Evolutionary conservation across 768 basidiomycete species (phyloP).

Genomic region (Trametes sanguinea): DNA sequence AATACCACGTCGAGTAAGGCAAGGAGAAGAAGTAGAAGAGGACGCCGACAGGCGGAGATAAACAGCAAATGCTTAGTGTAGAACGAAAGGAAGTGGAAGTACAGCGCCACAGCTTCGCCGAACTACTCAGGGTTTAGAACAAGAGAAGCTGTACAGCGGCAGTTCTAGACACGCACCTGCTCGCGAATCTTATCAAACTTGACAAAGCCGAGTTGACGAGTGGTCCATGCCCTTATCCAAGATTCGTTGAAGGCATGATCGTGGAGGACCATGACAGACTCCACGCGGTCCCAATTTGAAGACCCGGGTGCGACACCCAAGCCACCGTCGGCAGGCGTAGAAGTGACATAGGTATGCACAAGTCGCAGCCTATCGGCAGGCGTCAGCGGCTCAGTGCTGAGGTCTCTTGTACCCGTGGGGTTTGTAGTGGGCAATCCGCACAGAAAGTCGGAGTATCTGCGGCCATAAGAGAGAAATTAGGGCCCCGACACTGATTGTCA

Average conservation of each 20-base stretch:
- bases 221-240: slow-evolving; percentile 80
- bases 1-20: slow-evolving; percentile 78
- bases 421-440: slow-evolving; percentile 66
- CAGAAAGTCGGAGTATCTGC: slow-evolving; percentile 74
- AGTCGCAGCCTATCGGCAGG: slow-evolving; percentile 83
- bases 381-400: slow-evolving; percentile 50
- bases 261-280: slow-evolving; percentile 82
- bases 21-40: slow-evolving; percentile 68
- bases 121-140: slow-evolving; percentile 47
- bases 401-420: slow-evolving; percentile 42
- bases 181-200: slow-evolving; percentile 71
- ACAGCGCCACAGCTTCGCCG: slow-evolving; percentile 81
- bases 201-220: slow-evolving; percentile 58
- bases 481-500: not conserved
- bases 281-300: slow-evolving; percentile 76
- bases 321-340: slow-evolving; percentile 74
- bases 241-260: slow-evolving; percentile 76
- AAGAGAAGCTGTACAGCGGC: not conserved
- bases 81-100: slow-evolving; percentile 85
- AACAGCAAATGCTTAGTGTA: slow-evolving; percentile 82
- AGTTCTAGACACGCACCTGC: slow-evolving; percentile 49
- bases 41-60: slow-evolving; percentile 70
- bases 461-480: not conserved
- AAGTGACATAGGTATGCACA: slow-evolving; percentile 69
- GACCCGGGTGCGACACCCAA: slow-evolving; percentile 77